These are phyloP conservation scores for Coprinopsis cinerea DNA, from an alignment of 768 basidiomycete species.

Conservation along the genomic window DNA sequence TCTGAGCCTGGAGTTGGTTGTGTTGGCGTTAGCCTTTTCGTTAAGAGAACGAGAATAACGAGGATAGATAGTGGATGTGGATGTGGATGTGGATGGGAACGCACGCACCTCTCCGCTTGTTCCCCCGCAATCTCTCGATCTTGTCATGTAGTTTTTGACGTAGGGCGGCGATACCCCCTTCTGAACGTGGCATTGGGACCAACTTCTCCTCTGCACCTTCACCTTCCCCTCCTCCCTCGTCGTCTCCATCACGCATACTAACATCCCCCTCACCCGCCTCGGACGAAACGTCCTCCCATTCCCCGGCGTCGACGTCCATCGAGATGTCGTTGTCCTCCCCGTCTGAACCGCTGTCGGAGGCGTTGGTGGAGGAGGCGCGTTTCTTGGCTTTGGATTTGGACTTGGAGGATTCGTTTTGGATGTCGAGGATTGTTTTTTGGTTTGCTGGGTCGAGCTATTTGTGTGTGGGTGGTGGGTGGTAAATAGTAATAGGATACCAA, in stretches of 20 bases:
- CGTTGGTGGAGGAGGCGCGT: slow-evolving; percentile 33
- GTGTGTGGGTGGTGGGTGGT: neutral
- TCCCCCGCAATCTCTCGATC: slow-evolving; percentile 62
- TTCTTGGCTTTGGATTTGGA: slow-evolving; percentile 35
- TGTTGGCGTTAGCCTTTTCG: no score
- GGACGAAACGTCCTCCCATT: slow-evolving; percentile 24
- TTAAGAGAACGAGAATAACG: no score
- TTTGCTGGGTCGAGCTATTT: slow-evolving; percentile 88
- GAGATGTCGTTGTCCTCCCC: slow-evolving; percentile 23
- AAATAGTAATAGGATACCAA: no score
- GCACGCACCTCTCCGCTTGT: slow-evolving; percentile 15
- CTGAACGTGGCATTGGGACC: slow-evolving; percentile 54
- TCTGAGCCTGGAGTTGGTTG: slow-evolving; percentile 13
- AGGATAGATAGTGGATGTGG: slow-evolving; percentile 7
- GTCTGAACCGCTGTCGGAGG: slow-evolving; percentile 26
- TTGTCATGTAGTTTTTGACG: slow-evolving; percentile 71
- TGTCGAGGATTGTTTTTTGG: slow-evolving; percentile 67
- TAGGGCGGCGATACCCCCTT: slow-evolving; percentile 56
- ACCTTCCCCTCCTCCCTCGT: slow-evolving; percentile 2
- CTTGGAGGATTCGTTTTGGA: slow-evolving; percentile 49
- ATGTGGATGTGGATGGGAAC: slow-evolving; percentile 11
- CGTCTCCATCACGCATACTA: slow-evolving; percentile 18
- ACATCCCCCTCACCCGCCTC: slow-evolving; percentile 28
- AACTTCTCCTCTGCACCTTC: slow-evolving; percentile 28
- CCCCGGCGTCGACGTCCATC: slow-evolving; percentile 35